Percentiles rank a stretch among this genome's conserved stretches.
Evolutionary conservation across 768 basidiomycete species (phyloP).

Genomic region (Mycena galericulata): DNA sequence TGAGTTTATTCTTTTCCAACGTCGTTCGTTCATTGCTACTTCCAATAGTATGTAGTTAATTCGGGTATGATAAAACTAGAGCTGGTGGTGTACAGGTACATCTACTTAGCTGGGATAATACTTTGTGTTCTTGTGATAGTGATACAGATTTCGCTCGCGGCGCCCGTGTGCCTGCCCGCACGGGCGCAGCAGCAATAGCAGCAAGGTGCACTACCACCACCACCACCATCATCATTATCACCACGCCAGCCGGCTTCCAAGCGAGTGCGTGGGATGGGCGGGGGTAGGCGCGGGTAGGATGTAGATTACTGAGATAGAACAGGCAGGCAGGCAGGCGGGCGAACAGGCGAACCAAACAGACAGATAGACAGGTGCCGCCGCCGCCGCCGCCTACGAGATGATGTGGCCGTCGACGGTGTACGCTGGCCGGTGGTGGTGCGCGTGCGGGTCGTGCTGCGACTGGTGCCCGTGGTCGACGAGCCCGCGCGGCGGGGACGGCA

Average conservation of each 20-base stretch:
- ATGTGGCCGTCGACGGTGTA: slow-evolving; percentile 31
- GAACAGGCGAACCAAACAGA: too few relatives aligned
- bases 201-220: too few relatives aligned
- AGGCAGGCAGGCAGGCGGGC: too few relatives aligned
- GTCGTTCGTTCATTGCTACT: neutral
- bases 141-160: slow-evolving; percentile 18
- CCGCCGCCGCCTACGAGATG: slow-evolving; percentile 22
- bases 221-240: too few relatives aligned
- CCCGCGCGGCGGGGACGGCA: slow-evolving; percentile 34
- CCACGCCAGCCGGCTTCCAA: too few relatives aligned
- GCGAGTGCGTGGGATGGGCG: too few relatives aligned
- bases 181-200: neutral
- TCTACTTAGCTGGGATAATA: slow-evolving; percentile 30
- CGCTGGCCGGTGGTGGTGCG: slow-evolving; percentile 25
- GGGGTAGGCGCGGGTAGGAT: too few relatives aligned
- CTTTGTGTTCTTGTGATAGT: slow-evolving; percentile 2
- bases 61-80: slow-evolving; percentile 31
- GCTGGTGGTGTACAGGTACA: slow-evolving; percentile 27
- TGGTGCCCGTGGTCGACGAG: slow-evolving; percentile 20
- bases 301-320: too few relatives aligned
- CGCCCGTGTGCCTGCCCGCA: too few relatives aligned
- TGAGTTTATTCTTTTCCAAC: slow-evolving; percentile 2
- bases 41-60: slow-evolving; percentile 29
- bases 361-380: too few relatives aligned
- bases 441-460: slow-evolving; percentile 34